phyloP scores from a whole-genome alignment of 768 basidiomycete genomes.

The Boletus subparvulus region DNA sequence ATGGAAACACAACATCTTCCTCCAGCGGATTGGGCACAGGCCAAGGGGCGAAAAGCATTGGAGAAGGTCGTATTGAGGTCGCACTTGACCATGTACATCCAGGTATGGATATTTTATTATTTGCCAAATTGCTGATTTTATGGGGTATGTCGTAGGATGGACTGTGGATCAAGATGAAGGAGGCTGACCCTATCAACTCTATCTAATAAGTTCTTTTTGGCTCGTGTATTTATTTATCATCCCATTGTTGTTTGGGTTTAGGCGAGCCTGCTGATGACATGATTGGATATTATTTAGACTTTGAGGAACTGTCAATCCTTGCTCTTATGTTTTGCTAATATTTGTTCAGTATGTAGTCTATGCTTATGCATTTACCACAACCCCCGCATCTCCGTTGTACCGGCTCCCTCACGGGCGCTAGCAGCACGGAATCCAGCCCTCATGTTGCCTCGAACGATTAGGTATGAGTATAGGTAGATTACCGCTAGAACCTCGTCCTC shows the following conservation, averaged over 20 bases:
- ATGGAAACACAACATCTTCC: slow-evolving; percentile 36
- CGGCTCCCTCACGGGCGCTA: not conserved
- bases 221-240: not conserved
- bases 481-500: slow-evolving; percentile 12
- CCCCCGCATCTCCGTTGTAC: too few species aligned
- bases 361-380: too few species aligned
- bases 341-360: too few species aligned
- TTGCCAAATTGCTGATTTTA: not conserved
- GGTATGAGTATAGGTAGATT: slow-evolving; percentile 32
- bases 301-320: too few species aligned
- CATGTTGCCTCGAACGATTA: slow-evolving; percentile 27
- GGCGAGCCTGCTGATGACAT: too few species aligned
- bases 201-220: not conserved
- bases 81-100: slow-evolving; percentile 45
- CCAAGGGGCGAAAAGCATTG: slow-evolving; percentile 35
- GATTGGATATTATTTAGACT: too few species aligned
- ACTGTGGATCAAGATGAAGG: slow-evolving; percentile 28
- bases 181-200: slow-evolving; percentile 9
- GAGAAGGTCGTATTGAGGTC: slow-evolving; percentile 42
- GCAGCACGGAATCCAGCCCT: slow-evolving; percentile 6
- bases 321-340: too few species aligned
- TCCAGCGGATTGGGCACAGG: slow-evolving; percentile 34
- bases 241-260: too few species aligned
- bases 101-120: slow-evolving; percentile 26
- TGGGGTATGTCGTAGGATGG: slow-evolving; percentile 14